A percentile compares a stretch with the other conserved stretches of the same genome.
Evolutionary conservation across 2,329 filamentous ascomycete genomes (phyloP).

Genomic region (Alternaria ventricosa): DNA sequence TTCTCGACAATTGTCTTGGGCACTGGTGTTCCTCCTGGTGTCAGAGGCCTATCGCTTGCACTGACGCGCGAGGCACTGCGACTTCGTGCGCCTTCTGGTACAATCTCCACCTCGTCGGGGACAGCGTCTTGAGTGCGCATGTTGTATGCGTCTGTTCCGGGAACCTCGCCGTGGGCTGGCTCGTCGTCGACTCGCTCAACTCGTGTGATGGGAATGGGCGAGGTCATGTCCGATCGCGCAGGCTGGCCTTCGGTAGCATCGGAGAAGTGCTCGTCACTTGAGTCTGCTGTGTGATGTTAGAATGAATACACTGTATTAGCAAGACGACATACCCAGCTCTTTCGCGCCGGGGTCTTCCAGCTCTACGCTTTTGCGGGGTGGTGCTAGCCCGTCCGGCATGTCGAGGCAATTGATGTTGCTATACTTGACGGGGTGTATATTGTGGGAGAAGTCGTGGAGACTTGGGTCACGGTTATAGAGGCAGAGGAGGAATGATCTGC

Average conservation of each 20-base stretch:
- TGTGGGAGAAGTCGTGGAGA: neutral
- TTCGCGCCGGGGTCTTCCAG: constrained; percentile 64
- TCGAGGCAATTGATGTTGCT: neutral
- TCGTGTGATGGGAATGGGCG: constrained; percentile 66
- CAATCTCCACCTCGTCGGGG: constrained; percentile 68
- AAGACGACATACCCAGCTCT: constrained; percentile 57
- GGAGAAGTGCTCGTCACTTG: constrained; percentile 69
- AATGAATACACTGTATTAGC: neutral
- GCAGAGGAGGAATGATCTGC: neutral
- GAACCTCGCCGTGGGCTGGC: constrained; percentile 66
- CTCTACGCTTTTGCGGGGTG: constrained; percentile 62
- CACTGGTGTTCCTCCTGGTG: constrained; percentile 60
- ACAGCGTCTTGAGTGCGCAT: constrained; percentile 65
- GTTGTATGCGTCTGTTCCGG: constrained; percentile 67
- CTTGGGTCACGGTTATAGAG: neutral
- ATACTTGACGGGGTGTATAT: neutral
- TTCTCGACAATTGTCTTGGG: constrained; percentile 68
- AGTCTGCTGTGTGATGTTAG: constrained; percentile 43
- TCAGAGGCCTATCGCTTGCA: constrained; percentile 55
- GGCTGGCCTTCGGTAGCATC: constrained; percentile 66
- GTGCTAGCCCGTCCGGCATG: constrained; percentile 57
- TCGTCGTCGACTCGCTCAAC: constrained; percentile 68
- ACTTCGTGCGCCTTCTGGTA: constrained; percentile 51
- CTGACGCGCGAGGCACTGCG: constrained; percentile 51
- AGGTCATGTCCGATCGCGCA: constrained; percentile 53